phyloP scores from a whole-genome alignment of 1,139 yeast genomes.

The Suhomyces anneliseae region DNA sequence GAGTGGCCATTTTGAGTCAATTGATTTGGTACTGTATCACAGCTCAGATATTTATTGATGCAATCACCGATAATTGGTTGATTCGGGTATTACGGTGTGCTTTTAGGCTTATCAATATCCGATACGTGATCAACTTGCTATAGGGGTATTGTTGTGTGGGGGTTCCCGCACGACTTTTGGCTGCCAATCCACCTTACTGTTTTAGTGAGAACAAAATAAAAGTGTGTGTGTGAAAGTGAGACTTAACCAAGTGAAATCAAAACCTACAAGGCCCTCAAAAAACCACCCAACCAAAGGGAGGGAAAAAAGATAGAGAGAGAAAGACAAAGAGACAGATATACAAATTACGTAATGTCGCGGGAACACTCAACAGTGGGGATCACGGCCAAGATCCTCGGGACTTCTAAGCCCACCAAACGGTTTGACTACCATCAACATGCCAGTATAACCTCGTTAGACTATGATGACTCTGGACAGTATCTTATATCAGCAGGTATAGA shows the following conservation, averaged over 20 bases:
- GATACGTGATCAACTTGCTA: conserved; percentile 1
- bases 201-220: no score
- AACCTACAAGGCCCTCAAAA: no score
- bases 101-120: not conserved
- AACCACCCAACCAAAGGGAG: no score
- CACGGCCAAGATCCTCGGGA: conserved; percentile 42
- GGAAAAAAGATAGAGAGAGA: not conserved
- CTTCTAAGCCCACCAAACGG: conserved; percentile 58
- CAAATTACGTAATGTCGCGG: conserved; percentile 4
- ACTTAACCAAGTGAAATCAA: no score
- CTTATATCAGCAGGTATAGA: conserved; percentile 78
- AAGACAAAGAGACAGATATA: not conserved
- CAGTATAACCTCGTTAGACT: conserved; percentile 77
- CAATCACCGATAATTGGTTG: not conserved
- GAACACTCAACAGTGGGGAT: conserved; percentile 22
- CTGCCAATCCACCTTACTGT: not conserved
- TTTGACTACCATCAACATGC: conserved; percentile 58
- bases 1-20: not conserved
- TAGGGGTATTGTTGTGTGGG: conserved; percentile 3
- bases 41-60: not conserved
- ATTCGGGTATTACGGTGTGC: not conserved
- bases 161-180: not conserved
- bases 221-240: no score
- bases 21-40: not conserved
- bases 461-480: conserved; percentile 82